These are phyloP conservation scores for Phaeotremella fagi DNA, from an alignment of 768 basidiomycete genomes.

Conservation along the genomic window DNA sequence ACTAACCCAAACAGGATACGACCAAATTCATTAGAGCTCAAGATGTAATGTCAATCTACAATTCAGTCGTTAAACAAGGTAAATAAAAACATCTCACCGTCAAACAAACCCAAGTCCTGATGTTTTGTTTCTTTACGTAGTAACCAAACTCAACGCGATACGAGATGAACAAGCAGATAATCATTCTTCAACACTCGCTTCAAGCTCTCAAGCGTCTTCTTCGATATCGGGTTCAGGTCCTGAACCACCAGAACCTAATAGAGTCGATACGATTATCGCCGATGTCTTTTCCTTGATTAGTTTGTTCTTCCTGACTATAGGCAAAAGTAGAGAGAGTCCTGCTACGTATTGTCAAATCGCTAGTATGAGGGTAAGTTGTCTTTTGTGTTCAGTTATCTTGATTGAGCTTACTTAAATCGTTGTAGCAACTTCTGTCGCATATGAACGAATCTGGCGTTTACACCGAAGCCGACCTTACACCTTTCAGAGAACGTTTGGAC, in stretches of 20 bases:
- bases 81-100: slow-evolving; percentile 22
- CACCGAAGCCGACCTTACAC: slow-evolving; percentile 81
- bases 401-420: slow-evolving; percentile 1
- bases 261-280: slow-evolving; percentile 88
- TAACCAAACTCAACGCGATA: slow-evolving; percentile 86
- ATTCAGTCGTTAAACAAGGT: slow-evolving; percentile 91
- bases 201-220: slow-evolving; percentile 52
- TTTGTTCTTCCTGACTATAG: slow-evolving; percentile 95
- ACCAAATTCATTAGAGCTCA: slow-evolving; percentile 87
- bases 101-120: slow-evolving; percentile 38
- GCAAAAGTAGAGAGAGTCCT: slow-evolving; percentile 88
- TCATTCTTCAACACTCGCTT: slow-evolving; percentile 12
- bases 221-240: slow-evolving; percentile 14
- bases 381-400: background rate
- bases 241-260: slow-evolving; percentile 55
- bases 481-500: slow-evolving; percentile 74
- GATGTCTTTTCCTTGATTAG: slow-evolving; percentile 95
- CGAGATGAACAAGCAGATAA: slow-evolving; percentile 58
- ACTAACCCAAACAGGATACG: slow-evolving; percentile 67
- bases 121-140: too few relatives aligned
- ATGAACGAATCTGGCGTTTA: slow-evolving; percentile 95
- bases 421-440: slow-evolving; percentile 85
- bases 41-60: slow-evolving; percentile 90
- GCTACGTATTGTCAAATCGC: slow-evolving; percentile 95
- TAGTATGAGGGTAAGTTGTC: slow-evolving; percentile 78